Base-by-base conservation (phyloP, 1,139 yeast genomes). In the Scheffersomyces segobiensis region DNA sequence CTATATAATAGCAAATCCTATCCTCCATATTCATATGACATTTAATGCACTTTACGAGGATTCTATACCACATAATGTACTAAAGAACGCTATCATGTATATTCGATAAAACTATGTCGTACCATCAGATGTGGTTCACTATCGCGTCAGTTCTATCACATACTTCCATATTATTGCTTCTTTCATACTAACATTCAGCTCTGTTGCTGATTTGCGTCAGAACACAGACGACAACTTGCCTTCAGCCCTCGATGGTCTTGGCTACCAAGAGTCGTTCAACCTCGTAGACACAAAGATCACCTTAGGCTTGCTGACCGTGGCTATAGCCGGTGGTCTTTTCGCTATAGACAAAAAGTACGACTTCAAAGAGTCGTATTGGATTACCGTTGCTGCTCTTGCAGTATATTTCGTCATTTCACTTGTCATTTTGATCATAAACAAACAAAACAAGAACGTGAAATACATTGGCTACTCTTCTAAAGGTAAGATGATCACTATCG, bases 261-360 rank as follows among this genome's bases (percentile, higher is more conserved):
- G 93, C 2, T 93, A 84, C 71, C 75, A 73, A 18, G 91, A 91
- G 70, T 78, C 86, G 21, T 87, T 86, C 68, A 67, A 67, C 17
- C 70, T 87, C 48, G 78, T 78, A 54, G 96, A 93, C 68, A 73
- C 82, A 32, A 88, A 89, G 65, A 78, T 93, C 53, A 87, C 81
- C 0, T 71, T 93, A 52, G 97, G 97, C 0, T 87, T 86, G 65
- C 63, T 80, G 14, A 85, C 92, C 2, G 93, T 90, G 10, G 74
- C 78, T 1, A 75, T 88, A 19, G 91, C 97, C 2, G 97, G 83
- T 1, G 71, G 77, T 5, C 83, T 92, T 58, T 92, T 84, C 68
- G 79, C 80, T 59, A 71, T 86, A 52, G 98, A 93, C 71, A 89
- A 89, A 73, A 84, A 85, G 62, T 77, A 78, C 59, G 69, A 75